Evolutionary conservation across 441 rosid species (phyloP).

Genomic region (Euphorbia celastroides): DNA sequence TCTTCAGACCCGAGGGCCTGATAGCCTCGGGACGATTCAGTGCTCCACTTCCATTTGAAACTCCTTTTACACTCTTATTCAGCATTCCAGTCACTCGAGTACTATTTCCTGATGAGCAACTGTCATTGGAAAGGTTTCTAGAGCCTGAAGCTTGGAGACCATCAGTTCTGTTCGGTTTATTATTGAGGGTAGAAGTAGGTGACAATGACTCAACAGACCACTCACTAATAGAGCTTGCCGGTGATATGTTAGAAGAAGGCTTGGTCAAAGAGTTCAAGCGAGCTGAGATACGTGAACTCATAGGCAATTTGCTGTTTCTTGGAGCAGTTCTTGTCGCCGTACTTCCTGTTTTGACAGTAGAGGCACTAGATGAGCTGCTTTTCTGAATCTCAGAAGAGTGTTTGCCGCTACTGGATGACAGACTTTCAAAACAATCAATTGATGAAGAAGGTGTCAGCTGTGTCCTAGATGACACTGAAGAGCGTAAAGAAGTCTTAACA

Average conservation of each 20-base stretch:
- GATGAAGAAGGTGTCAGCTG: constrained; percentile 64
- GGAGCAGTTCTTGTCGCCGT: constrained; percentile 28
- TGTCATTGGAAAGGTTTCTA: constrained; percentile 26
- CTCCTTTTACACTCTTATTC: constrained; percentile 28
- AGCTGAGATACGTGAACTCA: constrained; percentile 34
- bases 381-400: constrained; percentile 30
- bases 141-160: constrained; percentile 30
- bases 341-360: constrained; percentile 26
- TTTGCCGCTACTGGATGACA: constrained; percentile 43
- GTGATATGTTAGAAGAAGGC: constrained; percentile 49
- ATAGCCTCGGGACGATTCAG: constrained; percentile 32
- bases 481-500: constrained; percentile 38
- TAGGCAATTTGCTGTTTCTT: constrained; percentile 35
- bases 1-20: constrained; percentile 84
- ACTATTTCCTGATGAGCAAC: constrained; percentile 31
- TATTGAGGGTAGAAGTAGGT: constrained; percentile 53
- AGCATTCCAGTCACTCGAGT: constrained; percentile 24
- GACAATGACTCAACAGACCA: constrained; percentile 57
- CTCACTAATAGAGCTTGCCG: constrained; percentile 74
- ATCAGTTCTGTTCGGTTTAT: constrained; percentile 28
- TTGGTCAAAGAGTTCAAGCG: constrained; percentile 39
- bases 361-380: constrained; percentile 32
- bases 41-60: constrained; percentile 30
- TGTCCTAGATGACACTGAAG: constrained; percentile 44
- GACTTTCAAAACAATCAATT: constrained; percentile 53